phyloP scores from a whole-genome alignment of 345 rosid species.

The Populus davidiana region DNA sequence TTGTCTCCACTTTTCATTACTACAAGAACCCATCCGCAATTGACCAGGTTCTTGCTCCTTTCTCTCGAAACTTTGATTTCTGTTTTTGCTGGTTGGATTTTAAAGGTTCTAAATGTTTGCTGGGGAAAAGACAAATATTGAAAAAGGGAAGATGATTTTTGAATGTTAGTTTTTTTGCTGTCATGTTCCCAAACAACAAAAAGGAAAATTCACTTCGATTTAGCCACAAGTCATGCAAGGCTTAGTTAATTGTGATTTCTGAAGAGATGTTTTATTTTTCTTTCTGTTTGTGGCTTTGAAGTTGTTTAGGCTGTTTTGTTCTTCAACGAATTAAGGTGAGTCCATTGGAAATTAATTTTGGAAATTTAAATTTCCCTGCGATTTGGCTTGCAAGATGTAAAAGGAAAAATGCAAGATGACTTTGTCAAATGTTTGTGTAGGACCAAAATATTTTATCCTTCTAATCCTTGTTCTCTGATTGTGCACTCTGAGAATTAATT shows the following conservation, averaged over 20 bases:
- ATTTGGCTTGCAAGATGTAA: not conserved
- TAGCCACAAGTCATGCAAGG: not conserved
- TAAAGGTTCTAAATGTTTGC: not conserved
- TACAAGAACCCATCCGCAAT: slow-evolving; percentile 91
- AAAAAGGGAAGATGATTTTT: not conserved
- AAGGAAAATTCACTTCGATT: not conserved
- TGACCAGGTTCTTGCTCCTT: slow-evolving; percentile 68
- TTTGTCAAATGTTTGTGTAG: not conserved
- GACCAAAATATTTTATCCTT: not conserved
- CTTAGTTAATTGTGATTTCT: slow-evolving; percentile 1
- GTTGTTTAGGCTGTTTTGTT: not conserved
- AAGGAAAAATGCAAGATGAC: not conserved
- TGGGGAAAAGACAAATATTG: not conserved
- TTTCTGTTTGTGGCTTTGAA: not conserved
- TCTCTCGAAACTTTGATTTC: not conserved
- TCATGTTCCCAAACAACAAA: not conserved
- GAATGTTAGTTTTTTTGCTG: slow-evolving; percentile 8
- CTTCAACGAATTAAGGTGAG: not conserved
- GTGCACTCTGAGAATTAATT: not conserved
- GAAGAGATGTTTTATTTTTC: not conserved
- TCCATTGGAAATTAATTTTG: not conserved
- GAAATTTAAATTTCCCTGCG: not conserved
- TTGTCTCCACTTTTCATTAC: slow-evolving; percentile 94
- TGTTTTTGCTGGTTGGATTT: not conserved
- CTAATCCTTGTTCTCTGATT: not conserved